Evolutionary conservation across 768 basidiomycete species (phyloP).

Genomic region (Lentinula edodes): DNA sequence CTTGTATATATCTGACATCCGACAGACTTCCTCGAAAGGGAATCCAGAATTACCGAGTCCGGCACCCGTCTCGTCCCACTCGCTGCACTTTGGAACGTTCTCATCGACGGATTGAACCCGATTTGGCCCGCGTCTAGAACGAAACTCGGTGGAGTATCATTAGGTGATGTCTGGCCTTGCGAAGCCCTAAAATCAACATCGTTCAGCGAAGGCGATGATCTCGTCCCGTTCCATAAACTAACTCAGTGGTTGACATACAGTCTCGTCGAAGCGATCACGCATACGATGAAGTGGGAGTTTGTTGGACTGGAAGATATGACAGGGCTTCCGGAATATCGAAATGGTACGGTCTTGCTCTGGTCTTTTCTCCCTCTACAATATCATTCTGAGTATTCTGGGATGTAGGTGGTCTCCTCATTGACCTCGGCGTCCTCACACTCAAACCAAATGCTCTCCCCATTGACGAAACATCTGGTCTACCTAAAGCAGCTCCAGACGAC

Average conservation of each 20-base stretch:
- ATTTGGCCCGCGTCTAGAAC: slow-evolving; percentile 85
- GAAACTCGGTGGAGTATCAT: slow-evolving; percentile 56
- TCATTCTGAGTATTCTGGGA: neutral
- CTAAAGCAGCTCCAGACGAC: slow-evolving; percentile 67
- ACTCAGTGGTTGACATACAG: slow-evolving; percentile 93
- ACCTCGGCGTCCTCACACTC: slow-evolving; percentile 74
- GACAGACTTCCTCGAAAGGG: slow-evolving; percentile 62
- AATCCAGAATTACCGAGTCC: slow-evolving; percentile 36
- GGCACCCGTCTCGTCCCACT: slow-evolving; percentile 53
- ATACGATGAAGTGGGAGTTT: slow-evolving; percentile 73
- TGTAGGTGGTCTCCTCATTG: slow-evolving; percentile 81
- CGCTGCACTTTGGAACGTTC: slow-evolving; percentile 71
- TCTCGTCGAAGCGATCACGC: slow-evolving; percentile 79
- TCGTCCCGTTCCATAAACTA: slow-evolving; percentile 95
- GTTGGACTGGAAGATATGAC: slow-evolving; percentile 82
- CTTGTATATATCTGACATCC: neutral
- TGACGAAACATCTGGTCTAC: slow-evolving; percentile 47
- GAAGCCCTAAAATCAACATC: slow-evolving; percentile 33
- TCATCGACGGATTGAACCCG: slow-evolving; percentile 76
- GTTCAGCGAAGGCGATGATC: slow-evolving; percentile 51
- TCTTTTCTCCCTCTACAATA: neutral
- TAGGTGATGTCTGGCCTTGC: slow-evolving; percentile 96
- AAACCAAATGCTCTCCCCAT: slow-evolving; percentile 49
- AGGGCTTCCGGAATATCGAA: slow-evolving; percentile 92
- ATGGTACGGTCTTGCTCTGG: slow-evolving; percentile 37